Conservation (phyloP, 169 alveolate genomes). For the Cryptosporidium sp. region DNA sequence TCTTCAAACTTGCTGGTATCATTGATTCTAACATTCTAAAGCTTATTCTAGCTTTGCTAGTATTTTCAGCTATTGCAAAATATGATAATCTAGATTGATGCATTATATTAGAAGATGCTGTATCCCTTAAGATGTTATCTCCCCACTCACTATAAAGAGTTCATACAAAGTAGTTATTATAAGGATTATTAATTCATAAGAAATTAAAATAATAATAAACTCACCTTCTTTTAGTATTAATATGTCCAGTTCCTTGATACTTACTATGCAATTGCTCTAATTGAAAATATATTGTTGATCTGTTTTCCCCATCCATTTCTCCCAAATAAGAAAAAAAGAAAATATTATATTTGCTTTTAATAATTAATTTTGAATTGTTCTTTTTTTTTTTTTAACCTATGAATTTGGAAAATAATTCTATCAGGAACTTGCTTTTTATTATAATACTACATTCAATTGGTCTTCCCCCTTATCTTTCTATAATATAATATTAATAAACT, state of each 20-base stretch:
- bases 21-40: conserved; percentile 79
- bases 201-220: conserved; percentile 6
- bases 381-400: neutral
- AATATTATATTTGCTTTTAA: neutral
- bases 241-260: conserved; percentile 96
- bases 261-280: conserved; percentile 94
- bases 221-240: conserved; percentile 92
- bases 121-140: conserved; percentile 91
- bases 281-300: conserved; percentile 91
- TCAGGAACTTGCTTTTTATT: no score
- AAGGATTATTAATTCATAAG: neutral
- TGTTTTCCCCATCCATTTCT: conserved; percentile 79
- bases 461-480: neutral
- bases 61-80: conserved; percentile 92
- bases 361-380: neutral
- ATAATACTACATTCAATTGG: no score
- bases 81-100: conserved; percentile 92
- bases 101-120: conserved; percentile 92
- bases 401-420: neutral
- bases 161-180: neutral
- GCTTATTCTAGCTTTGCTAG: conserved; percentile 86
- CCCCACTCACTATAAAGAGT: conserved; percentile 91
- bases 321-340: neutral
- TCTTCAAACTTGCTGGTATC: conserved; percentile 47
- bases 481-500: no score